These are phyloP conservation scores for Penicillium sp. DNA, from an alignment of 2,329 filamentous ascomycete genomes.

Conservation along the genomic window DNA sequence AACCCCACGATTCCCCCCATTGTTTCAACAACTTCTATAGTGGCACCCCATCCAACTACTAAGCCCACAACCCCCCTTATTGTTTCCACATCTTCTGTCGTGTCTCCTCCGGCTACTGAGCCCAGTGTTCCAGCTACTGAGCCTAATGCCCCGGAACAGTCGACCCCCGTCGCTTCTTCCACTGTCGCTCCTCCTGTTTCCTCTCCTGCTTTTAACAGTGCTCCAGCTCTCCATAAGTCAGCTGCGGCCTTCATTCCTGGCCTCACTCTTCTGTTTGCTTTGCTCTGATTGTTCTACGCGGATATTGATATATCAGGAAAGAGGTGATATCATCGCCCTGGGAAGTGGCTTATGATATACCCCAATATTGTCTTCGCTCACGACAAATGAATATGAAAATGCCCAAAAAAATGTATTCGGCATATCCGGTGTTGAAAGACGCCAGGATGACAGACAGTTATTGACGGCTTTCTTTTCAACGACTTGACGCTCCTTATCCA, in stretches of 20 bases:
- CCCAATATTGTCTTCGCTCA: neutral
- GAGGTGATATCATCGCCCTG: neutral
- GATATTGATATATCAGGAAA: neutral
- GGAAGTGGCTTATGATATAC: neutral
- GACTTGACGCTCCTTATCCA: conserved; percentile 22
- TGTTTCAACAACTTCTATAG: neutral
- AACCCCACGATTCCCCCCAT: neutral
- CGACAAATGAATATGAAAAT: conserved; percentile 2
- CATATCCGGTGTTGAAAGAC: neutral
- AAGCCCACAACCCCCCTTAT: neutral
- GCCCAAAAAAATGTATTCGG: conserved; percentile 12
- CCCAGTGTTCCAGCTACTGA: neutral
- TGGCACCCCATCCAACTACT: neutral
- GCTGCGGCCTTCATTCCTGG: conserved; percentile 16
- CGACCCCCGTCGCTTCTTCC: neutral
- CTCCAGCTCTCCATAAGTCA: conserved; percentile 18
- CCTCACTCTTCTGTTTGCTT: conserved; percentile 15
- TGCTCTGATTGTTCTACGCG: conserved; percentile 14
- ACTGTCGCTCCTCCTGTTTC: conserved; percentile 6
- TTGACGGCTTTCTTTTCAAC: conserved; percentile 9
- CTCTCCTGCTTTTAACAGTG: conserved; percentile 18
- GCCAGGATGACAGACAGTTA: conserved; percentile 3
- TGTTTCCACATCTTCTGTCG: neutral
- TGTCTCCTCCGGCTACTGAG: neutral
- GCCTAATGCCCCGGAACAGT: neutral